Evolutionary conservation across 2,329 filamentous ascomycete species (phyloP), one percentile per base, ranked within the genome.

Genomic region (Madurella fahalii): DNA sequence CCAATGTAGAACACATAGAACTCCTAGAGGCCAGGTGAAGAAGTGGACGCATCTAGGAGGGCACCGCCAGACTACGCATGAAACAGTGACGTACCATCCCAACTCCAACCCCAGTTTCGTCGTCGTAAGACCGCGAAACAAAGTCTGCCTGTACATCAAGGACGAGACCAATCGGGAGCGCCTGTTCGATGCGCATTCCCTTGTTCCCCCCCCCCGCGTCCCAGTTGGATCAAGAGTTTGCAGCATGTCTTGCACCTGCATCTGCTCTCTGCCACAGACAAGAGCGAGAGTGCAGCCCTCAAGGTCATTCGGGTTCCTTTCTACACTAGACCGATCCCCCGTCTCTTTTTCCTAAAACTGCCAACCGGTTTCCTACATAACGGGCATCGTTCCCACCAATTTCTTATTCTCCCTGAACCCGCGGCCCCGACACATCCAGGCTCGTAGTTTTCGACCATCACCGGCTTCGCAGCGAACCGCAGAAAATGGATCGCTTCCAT

Each of bases 401-500:
- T 37, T 37, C 4, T 37, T 9, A 4, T 37, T 37, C n/a, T n/a
- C n/a, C n/a, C n/a, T 15, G 13, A 11, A 16, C 20, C 25, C 16
- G 8, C n/a, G 11, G 13, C 53, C 15, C 9, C 25, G 8, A 17
- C 49, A 20, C 15, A 17, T 12, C 20, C 11, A 17, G 20, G 40
- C 15, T 7, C 11, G 4, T 9, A 32, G 15, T 18, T 30, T 7
- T 17, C 30, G 30, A 37, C 34, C 34, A 37, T 37, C 34, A 12
- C 11, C 9, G 13, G 34, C 34, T 37, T 15, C 34, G 13, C 4
- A 11, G 34, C 9, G 11, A 37, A 37, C 30, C 44, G 34, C 39
- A 37, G 7, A 50, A 42, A n/a, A 59, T 59, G 57, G 54, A 59
- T 52, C 51, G 52, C 54, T 51, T 59, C 25, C 51, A 57, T 34